Percentiles rank a stretch among this genome's conserved stretches.
Evolutionary conservation across 129 eudicot genomes (phyloP).

Genomic region (Oenanthe sinensis): DNA sequence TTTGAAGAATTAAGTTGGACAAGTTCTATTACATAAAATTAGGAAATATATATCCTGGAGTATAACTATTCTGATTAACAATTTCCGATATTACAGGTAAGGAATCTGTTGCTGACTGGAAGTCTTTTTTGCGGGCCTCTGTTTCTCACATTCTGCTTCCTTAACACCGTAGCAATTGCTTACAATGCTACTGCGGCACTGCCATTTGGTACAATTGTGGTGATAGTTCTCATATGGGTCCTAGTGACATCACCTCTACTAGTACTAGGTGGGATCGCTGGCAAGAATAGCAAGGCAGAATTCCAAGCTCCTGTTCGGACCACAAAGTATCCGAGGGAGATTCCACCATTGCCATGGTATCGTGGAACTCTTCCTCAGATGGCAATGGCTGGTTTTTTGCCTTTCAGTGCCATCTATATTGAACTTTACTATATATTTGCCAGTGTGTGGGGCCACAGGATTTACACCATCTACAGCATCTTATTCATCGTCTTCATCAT

Average conservation of each 20-base stretch:
- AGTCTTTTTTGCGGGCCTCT: no score
- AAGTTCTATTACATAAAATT: no score
- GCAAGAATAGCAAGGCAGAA: constrained; percentile 44
- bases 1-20: no score
- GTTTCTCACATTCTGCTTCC: constrained; percentile 41
- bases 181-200: constrained; percentile 39
- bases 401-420: constrained; percentile 40
- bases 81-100: no score
- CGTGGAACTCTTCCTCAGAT: constrained; percentile 34
- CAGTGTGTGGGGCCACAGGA: constrained; percentile 43
- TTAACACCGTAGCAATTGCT: constrained; percentile 35
- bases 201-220: constrained; percentile 42
- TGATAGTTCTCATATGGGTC: constrained; percentile 31
- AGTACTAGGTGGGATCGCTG: constrained; percentile 42
- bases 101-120: no score
- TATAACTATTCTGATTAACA: no score
- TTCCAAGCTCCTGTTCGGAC: constrained; percentile 42
- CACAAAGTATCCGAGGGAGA: constrained; percentile 43
- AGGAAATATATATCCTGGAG: no score
- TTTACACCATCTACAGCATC: constrained; percentile 35
- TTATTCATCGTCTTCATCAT: constrained; percentile 31
- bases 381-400: constrained; percentile 45
- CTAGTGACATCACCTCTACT: constrained; percentile 42
- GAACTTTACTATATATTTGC: constrained; percentile 35
- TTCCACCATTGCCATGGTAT: constrained; percentile 38